phyloP scores from a whole-genome alignment of 306 rosid species.

The Malus orientalis region DNA sequence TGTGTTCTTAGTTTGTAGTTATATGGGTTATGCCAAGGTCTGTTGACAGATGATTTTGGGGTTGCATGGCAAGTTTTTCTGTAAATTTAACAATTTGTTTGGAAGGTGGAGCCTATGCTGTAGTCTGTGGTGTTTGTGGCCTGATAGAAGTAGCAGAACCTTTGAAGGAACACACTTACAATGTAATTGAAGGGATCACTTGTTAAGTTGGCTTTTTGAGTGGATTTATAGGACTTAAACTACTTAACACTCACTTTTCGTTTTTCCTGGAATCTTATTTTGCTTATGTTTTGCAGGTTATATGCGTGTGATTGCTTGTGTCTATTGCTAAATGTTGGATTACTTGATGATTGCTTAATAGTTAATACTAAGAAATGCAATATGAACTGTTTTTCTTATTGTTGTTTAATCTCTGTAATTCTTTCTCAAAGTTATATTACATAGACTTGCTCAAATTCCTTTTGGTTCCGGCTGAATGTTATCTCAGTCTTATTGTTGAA shows the following conservation, averaged over 20 bases:
- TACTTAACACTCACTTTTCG: neutral
- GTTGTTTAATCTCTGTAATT: neutral
- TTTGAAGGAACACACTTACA: neutral
- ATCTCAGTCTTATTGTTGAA: neutral
- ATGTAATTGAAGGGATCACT: neutral
- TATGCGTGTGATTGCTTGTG: neutral
- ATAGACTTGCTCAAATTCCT: neutral
- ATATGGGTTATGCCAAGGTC: neutral
- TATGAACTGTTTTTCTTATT: neutral
- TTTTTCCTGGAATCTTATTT: neutral
- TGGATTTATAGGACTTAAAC: neutral
- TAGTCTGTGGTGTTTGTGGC: neutral
- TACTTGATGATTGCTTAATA: neutral
- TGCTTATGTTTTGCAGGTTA: neutral
- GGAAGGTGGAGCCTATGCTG: neutral
- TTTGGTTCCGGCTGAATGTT: neutral
- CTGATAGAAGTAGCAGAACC: neutral
- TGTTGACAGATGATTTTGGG: neutral
- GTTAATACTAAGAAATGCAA: neutral
- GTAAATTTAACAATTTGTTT: neutral
- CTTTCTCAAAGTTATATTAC: neutral
- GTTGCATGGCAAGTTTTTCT: neutral
- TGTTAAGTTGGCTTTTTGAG: neutral
- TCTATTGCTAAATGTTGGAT: neutral
- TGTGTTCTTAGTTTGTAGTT: neutral